These are phyloP conservation scores for Lasiodiplodia theobromae DNA, from an alignment of 2,329 filamentous ascomycete genomes.

Conservation along the genomic window DNA sequence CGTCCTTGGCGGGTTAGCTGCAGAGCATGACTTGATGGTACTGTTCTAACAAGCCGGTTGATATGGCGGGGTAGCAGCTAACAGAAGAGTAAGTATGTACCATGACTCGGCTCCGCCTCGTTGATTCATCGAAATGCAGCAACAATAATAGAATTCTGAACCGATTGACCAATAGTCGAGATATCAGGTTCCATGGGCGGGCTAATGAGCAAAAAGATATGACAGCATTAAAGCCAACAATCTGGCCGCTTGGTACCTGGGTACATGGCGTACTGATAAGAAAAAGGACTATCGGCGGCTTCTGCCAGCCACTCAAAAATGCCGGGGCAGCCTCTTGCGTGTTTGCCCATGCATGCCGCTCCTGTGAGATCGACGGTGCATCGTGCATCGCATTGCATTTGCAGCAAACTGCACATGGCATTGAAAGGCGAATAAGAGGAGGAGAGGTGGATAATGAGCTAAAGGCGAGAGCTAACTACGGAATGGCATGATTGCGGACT, in stretches of 20 bases:
- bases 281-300: not conserved
- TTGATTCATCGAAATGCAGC: not conserved
- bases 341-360: not conserved
- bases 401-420: not conserved
- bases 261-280: not conserved
- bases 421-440: not conserved
- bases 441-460: not conserved
- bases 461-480: not conserved
- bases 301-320: not conserved
- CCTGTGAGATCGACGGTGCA: constrained; percentile 10
- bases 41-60: too few relatives aligned
- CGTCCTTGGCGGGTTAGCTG: too few relatives aligned
- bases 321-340: constrained; percentile 5
- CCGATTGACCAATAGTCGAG: not conserved
- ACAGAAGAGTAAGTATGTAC: too few relatives aligned
- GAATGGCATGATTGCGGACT: not conserved
- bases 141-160: not conserved
- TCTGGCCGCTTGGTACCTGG: not conserved
- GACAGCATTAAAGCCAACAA: not conserved
- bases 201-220: not conserved
- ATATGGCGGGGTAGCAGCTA: too few relatives aligned
- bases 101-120: too few relatives aligned
- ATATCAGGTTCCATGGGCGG: not conserved
- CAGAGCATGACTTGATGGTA: not conserved
- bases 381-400: not conserved